phyloP scores from a whole-genome alignment of 2,329 filamentous ascomycete genomes.

The Penicillium thymicola region DNA sequence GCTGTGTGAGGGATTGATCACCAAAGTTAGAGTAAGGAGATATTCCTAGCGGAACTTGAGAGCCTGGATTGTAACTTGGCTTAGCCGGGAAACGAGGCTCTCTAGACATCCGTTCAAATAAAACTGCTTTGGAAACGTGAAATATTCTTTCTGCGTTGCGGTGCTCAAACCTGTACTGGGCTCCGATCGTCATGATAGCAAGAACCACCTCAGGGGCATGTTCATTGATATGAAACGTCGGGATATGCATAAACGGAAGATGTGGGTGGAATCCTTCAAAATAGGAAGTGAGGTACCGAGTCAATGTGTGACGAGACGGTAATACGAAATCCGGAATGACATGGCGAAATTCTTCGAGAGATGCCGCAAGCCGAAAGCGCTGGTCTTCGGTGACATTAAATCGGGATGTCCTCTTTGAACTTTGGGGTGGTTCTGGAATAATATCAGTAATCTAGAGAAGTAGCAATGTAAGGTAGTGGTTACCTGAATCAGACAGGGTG shows the following conservation, averaged over 20 bases:
- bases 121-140: slow-evolving; percentile 60
- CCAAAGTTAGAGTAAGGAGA: slow-evolving; percentile 15
- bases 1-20: slow-evolving; percentile 9
- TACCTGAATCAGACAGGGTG: slow-evolving; percentile 33
- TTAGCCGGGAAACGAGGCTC: slow-evolving; percentile 18
- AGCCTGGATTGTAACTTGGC: slow-evolving; percentile 10
- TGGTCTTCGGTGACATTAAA: slow-evolving; percentile 32
- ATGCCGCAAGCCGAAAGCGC: slow-evolving; percentile 29
- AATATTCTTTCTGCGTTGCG: slow-evolving; percentile 37
- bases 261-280: slow-evolving; percentile 63
- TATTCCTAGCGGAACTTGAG: slow-evolving; percentile 17
- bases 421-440: slow-evolving; percentile 27
- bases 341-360: slow-evolving; percentile 30
- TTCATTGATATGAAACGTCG: slow-evolving; percentile 62
- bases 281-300: slow-evolving; percentile 67
- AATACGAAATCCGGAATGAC: slow-evolving; percentile 55
- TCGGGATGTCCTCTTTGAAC: slow-evolving; percentile 18
- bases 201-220: slow-evolving; percentile 66
- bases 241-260: slow-evolving; percentile 63
- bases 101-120: slow-evolving; percentile 56
- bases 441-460: neutral
- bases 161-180: slow-evolving; percentile 50
- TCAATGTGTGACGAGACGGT: slow-evolving; percentile 66
- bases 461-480: neutral
- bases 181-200: slow-evolving; percentile 61